Evolutionary conservation across 2,329 filamentous ascomycete species (phyloP).

Genomic region (Aspergillus neoniger): DNA sequence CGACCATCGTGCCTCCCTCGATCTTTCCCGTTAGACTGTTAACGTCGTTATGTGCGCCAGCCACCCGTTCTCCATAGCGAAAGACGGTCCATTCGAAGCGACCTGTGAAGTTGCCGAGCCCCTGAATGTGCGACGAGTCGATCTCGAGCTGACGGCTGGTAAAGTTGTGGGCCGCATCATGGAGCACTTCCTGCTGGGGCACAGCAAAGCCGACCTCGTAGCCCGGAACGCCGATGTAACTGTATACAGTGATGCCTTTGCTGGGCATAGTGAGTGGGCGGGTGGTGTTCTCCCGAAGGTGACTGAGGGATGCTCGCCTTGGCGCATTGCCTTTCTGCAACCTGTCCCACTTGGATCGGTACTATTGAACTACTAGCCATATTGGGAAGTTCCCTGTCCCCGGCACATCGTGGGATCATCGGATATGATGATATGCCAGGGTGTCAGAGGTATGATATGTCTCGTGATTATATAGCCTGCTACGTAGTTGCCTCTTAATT

Average conservation of each 20-base stretch:
- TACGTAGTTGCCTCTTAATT: too few species aligned
- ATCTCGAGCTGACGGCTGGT: background rate
- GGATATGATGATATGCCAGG: too few species aligned
- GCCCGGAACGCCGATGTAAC: constrained; percentile 3
- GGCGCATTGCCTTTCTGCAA: background rate
- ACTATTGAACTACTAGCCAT: background rate
- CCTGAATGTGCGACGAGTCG: constrained; percentile 2
- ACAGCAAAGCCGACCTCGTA: constrained; percentile 6
- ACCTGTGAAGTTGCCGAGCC: background rate
- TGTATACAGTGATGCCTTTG: constrained; percentile 6
- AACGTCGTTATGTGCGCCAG: constrained; percentile 1
- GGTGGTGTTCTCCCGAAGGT: background rate
- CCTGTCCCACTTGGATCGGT: background rate
- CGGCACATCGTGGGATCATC: too few species aligned
- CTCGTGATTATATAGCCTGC: too few species aligned
- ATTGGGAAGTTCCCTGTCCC: background rate
- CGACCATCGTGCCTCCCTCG: constrained; percentile 1
- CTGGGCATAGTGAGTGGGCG: background rate
- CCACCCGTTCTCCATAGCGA: constrained; percentile 4
- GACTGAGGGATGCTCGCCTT: background rate
- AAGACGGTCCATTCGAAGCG: constrained; percentile 4
- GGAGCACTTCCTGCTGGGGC: background rate
- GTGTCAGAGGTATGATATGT: too few species aligned
- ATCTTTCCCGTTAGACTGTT: background rate
- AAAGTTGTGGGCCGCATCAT: background rate